Conservation (phyloP, 768 basidiomycete species). For the Pluteus cervinus region DNA sequence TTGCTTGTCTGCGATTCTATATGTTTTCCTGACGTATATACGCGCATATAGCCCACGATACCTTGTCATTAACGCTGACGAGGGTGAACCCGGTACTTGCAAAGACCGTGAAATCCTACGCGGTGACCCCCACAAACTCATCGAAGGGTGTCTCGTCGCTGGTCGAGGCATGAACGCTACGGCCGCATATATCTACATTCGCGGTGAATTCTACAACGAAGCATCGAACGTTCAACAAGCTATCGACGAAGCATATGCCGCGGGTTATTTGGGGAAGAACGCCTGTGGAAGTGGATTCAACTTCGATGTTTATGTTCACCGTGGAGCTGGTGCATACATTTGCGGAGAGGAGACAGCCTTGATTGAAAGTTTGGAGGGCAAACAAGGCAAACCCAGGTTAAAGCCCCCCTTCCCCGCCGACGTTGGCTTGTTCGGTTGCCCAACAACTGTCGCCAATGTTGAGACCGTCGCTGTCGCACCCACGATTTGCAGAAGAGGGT, state of each 20-base stretch:
- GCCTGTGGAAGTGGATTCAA: constrained; percentile 88
- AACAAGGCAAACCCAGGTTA: constrained; percentile 95
- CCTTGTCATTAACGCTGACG: constrained; percentile 96
- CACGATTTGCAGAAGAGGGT: constrained; percentile 89
- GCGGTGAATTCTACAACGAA: constrained; percentile 97
- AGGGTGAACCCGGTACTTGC: constrained; percentile 98
- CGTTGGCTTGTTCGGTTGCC: constrained; percentile 95
- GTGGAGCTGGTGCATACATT: constrained; percentile 97
- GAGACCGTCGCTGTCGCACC: constrained; percentile 98
- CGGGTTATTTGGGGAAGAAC: constrained; percentile 83
- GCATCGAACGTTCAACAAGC: constrained; percentile 92
- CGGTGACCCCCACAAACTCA: constrained; percentile 96
- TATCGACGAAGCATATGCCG: constrained; percentile 90
- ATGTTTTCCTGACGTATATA: constrained; percentile 3
- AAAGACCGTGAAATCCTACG: constrained; percentile 98
- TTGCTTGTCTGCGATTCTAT: not conserved
- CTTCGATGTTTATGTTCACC: constrained; percentile 99
- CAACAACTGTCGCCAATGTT: constrained; percentile 96
- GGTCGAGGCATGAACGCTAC: constrained; percentile 96
- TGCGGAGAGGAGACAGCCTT: constrained; percentile 98
- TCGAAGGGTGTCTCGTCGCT: constrained; percentile 96
- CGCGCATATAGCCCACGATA: constrained; percentile 68
- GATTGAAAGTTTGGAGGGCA: constrained; percentile 95
- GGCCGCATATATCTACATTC: constrained; percentile 99
- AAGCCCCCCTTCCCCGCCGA: constrained; percentile 99